These are phyloP conservation scores for Nicotiana attenuata DNA, from an alignment of 257 asterid genomes.

Conservation along the genomic window DNA sequence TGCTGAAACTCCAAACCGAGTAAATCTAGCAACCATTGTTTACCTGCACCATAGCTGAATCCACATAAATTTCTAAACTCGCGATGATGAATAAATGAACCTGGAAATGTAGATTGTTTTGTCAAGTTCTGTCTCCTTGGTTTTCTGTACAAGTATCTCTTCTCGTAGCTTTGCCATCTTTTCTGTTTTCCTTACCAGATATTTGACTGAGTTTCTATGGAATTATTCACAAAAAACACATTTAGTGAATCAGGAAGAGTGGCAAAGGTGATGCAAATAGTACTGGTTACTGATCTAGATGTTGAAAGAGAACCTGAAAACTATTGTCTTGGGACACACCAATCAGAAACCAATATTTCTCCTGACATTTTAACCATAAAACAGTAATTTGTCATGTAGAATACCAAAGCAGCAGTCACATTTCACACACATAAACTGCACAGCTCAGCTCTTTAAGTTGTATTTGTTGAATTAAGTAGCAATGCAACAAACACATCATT, in stretches of 20 bases:
- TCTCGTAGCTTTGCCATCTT: no score
- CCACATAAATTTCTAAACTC: not conserved
- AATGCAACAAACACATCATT: not conserved
- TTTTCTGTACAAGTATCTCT: conserved; percentile 58
- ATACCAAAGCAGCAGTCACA: not conserved
- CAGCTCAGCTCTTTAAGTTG: not conserved
- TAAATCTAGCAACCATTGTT: conserved; percentile 77
- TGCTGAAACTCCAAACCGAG: conserved; percentile 75
- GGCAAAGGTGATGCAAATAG: not conserved
- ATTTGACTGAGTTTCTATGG: conserved; percentile 12
- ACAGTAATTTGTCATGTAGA: not conserved
- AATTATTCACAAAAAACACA: not conserved
- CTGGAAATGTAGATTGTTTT: conserved; percentile 77
- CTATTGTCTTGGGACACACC: not conserved
- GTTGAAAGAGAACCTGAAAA: not conserved
- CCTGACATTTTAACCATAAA: not conserved
- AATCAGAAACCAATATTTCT: not conserved
- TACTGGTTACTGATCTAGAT: not conserved
- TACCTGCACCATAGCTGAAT: not conserved
- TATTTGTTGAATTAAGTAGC: not conserved
- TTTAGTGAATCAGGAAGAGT: not conserved
- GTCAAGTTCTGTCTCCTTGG: conserved; percentile 80
- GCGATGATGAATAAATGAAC: conserved; percentile 18
- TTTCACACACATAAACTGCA: not conserved
- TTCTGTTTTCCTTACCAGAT: not conserved